Base-by-base conservation (phyloP, 202 grass and related monocot genomes). In the Eragrostis tef region DNA sequence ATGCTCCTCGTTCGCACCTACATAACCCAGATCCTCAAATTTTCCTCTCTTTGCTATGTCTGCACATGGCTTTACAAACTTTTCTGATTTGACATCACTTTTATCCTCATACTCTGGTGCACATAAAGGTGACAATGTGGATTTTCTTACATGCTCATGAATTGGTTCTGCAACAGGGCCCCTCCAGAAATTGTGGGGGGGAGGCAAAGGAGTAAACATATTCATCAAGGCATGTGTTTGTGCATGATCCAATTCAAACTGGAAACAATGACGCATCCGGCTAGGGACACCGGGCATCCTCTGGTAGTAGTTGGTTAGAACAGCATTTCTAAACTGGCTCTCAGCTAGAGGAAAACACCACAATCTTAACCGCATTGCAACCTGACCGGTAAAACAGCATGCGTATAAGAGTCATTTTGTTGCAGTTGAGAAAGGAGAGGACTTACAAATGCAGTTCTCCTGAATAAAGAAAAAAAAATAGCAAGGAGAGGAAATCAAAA, bases 201-300 rank as follows among this genome's bases (percentile, higher is more conserved):
- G 86, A 75, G 75, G 61, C 56, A 61, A 84, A 58, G 83, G 80
- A 34, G 75, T 91, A 79, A 91, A 94, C 74, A 94, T 87, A 63
- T 64, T 61, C 39, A 72, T 91, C 74, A 94, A 75, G 63, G 72
- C 77, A 75, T 57, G 36, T 56, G 86, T 87, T 52, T 94, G 92
- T 59, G 83, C 69, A 85, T 85, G 92, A 77, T 94, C 92, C 61
- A 94, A 86, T 76, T 94, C 92, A 89, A 94, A 94, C 69, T 79
- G 81, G 57, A 94, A 94, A 72, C 82, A 86, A 29, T 80, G 79
- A 54, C 57, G 86, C 75, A 87, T 83, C 67, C 82, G 85, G 54
- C 73, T 59, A 50, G 75, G 50, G 74, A 15, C 3, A 70, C 34
- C 39, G 1, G 79, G 64, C 65, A 16, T 64, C 56, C 71, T 87